A percentile compares a stretch with the other conserved stretches of the same genome.
These are phyloP conservation scores for Alloteropsis angusta DNA, from an alignment of 202 grass and related monocot genomes.

Conservation along the genomic window DNA sequence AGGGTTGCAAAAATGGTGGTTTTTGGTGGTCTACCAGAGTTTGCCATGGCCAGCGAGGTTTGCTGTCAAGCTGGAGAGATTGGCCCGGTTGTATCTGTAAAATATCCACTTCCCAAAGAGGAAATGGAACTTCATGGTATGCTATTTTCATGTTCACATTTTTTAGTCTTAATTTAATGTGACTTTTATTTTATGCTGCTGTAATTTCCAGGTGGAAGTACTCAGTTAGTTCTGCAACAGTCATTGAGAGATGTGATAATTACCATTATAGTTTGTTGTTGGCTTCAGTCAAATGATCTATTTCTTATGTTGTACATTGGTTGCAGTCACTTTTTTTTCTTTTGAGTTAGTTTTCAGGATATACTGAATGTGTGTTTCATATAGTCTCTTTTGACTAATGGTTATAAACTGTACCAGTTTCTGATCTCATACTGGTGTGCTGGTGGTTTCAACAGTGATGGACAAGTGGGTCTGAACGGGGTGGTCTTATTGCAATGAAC, in stretches of 20 bases:
- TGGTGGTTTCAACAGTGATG: too few relatives aligned
- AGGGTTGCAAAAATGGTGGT: constrained; percentile 91
- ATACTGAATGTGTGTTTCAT: not conserved
- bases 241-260: too few relatives aligned
- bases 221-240: too few relatives aligned
- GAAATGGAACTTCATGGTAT: constrained; percentile 76
- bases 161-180: not conserved
- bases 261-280: too few relatives aligned
- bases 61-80: constrained; percentile 65
- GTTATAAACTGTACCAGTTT: not conserved
- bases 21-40: constrained; percentile 58
- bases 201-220: too few relatives aligned
- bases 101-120: constrained; percentile 69
- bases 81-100: constrained; percentile 67
- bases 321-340: not conserved
- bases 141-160: constrained; percentile 6
- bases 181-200: not conserved
- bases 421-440: too few relatives aligned
- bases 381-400: not conserved
- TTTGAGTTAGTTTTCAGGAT: not conserved
- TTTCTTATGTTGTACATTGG: too few relatives aligned
- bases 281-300: too few relatives aligned
- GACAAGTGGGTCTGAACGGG: too few relatives aligned
- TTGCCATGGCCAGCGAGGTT: constrained; percentile 66
- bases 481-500: too few relatives aligned